Evolutionary conservation across 176 grass and related monocot species (phyloP), one percentile per base, ranked within the genome.

Genomic region (Typha latifolia): DNA sequence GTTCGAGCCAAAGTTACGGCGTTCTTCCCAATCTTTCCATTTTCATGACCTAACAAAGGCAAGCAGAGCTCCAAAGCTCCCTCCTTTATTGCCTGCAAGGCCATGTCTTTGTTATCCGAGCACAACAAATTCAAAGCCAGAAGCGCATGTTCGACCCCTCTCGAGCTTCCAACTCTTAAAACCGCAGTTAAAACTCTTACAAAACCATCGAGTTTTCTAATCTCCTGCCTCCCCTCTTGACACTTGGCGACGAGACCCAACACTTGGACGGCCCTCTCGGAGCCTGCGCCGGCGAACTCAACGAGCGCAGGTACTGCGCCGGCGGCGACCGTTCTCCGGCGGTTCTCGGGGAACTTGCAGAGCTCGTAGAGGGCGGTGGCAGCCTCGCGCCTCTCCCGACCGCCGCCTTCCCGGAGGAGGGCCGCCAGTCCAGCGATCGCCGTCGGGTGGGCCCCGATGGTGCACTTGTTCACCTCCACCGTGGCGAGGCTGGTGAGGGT

Each of bases 391-490:
- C 83, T 82, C 80, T 88, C 83, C 72, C 82, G 83, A 32, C 48
- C 67, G 52, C 66, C 69, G 22, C 89, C 70, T 15, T 55, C 70
- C 47, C 59, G 74, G 72, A 97, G 82, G 27, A 97, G 74, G 48
- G 62, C 51, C 4, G 68, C 74, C 18, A 97, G 81, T 49, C 72
- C 72, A 34, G 85, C 78, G 69, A 97, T 78, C 47, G 82, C 85
- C 0, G 76, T 56, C 0, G 83, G 78, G 75, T 97, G 89, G 3
- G 93, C 83, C 47, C 93, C 93, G 62, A 97, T 89, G 27, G 85
- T 86, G 76, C 80, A 91, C 85, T 97, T 97, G 76, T 97, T 97
- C 62, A 97, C 93, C 43, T 86, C 93, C 2, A 97, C 88, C 9
- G 77, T 88, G n/a, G 93, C 88, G 12, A 97, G 85, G 69, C 93